Base-by-base conservation (phyloP, 2,329 filamentous ascomycete genomes). In the Fusarium sp. region DNA sequence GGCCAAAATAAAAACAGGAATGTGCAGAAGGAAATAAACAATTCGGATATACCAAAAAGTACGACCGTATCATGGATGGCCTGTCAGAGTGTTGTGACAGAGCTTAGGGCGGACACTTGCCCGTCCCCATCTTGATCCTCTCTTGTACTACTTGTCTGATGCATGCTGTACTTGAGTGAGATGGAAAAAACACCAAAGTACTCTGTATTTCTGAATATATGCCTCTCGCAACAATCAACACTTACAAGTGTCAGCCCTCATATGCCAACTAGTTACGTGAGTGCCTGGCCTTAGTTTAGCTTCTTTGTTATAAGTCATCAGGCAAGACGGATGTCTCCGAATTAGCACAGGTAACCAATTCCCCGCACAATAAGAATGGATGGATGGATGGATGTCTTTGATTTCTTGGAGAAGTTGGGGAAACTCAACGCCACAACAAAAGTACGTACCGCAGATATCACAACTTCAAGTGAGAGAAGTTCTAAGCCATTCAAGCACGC, bases 371-470 rank as follows among this genome's bases (percentile, higher is more conserved):
- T 13, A 32, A 18, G 28, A 32, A 50, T 50, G 22, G 8, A 24
- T 32, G 28, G 8, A 32, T 32, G 28, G 11, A 32, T 51, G 22
- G 14, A n/a, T 26, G 26, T 28, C n/a, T 28, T 42, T 20, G 22
- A 50, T 18, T 30, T 48, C 26, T 55, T 56, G 64, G 64, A 41
- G n/a, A 57, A 44, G 41, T 63, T 69, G 66, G 64, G 42, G 64
- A 69, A 63, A n/a, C 35, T 18, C n/a, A n/a, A 60, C 41, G 54
- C 51, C 54, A 65, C 39, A 36, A 47, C 42, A 15, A 39, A 38
- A 28, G 35, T 28, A 39, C 35, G 24, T 54, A 39, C 35, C 5
- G 11, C 32, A 28, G 24, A 28, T 28, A 54, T 54, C 51, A 54
- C 51, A 54, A 26, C 35, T 3, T 12, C 30, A 36, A 20, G 32